phyloP scores from a whole-genome alignment of 2,329 filamentous ascomycete genomes.

The Aurifilum marmelostoma region DNA sequence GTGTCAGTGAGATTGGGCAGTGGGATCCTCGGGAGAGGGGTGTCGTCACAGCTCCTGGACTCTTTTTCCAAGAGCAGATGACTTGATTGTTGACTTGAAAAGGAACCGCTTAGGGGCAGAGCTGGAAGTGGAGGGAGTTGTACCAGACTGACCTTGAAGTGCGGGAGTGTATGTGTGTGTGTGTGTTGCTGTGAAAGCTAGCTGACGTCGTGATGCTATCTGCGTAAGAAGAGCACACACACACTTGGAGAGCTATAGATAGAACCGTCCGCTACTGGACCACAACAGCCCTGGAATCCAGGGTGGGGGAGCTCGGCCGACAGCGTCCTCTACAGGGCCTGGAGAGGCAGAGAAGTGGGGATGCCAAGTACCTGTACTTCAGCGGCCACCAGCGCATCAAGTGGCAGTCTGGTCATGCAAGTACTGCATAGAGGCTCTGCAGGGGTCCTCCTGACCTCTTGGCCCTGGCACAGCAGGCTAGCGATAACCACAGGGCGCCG shows the following conservation, averaged over 20 bases:
- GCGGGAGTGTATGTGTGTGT: too few relatives aligned
- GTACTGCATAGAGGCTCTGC: not conserved
- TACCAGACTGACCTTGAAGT: not conserved
- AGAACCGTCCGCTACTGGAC: constrained; percentile 8
- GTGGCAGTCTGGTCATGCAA: not conserved
- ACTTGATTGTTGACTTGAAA: not conserved
- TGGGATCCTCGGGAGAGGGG: not conserved
- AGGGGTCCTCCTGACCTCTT: not conserved
- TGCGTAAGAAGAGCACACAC: constrained; percentile 8
- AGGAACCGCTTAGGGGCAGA: not conserved
- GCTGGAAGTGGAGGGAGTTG: not conserved
- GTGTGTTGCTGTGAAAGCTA: not conserved
- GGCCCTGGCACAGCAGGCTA: constrained; percentile 16
- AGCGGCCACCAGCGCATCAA: constrained; percentile 3
- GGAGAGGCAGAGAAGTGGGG: not conserved
- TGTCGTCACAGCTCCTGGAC: constrained; percentile 8
- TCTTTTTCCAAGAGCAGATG: too few relatives aligned
- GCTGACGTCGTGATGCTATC: constrained; percentile 15
- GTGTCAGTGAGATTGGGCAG: constrained; percentile 16
- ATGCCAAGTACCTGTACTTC: not conserved
- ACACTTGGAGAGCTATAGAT: constrained; percentile 16
- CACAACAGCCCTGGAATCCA: constrained; percentile 1
- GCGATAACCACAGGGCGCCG: constrained; percentile 1
- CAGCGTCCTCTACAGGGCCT: not conserved
- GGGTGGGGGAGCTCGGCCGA: constrained; percentile 14